Base-by-base conservation (phyloP, 495 filamentous ascomycete species). In the Tuber magnatum region DNA sequence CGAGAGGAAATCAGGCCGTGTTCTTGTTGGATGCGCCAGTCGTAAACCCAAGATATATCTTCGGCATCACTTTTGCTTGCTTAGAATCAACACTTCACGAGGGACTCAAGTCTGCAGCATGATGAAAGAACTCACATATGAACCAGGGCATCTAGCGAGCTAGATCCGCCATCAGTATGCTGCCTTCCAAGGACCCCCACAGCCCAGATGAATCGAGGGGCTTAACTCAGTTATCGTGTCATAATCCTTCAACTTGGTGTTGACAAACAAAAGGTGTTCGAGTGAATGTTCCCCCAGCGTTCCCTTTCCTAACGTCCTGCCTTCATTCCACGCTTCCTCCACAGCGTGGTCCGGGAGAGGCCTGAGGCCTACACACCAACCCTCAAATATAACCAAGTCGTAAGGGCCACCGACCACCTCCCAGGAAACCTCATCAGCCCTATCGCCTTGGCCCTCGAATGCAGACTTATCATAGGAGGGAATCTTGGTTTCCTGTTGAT, bases 361-460 rank as follows among this genome's bases (percentile, higher is more conserved):
- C 24, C 91, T 88, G 84, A 98, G 97, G 2, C 94, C 94, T 44
- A 97, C 91, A 84, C 92, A 89, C 94, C 94, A 98, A 24, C 94
- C 94, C 82, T 98, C 94, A 74, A 98, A 90, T 68, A 98, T 88
- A 2, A 97, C 86, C 35, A 92, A 87, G 74, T 90, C 84, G 2
- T 84, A 86, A 16, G 87, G 86, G 24, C 75, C 80, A 84, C 93
- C 93, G 39, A 92, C 88, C 1, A 82, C 81, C 69, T 86, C 80
- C 92, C 93, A 97, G 69, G 86, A 76, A 6, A 80, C 84, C 48
- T 85, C 82, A 0, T 89, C 88, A 3, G 88, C 84, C 28, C 94
- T 91, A 84, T 97, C 94, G 12, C 95, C 95, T 71, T 90, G 86
- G 16, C 94, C 94, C 42, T 84, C 83, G 84, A 90, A 92, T 20